phyloP scores from a whole-genome alignment of 2,329 filamentous ascomycete genomes.

The Ceratocystis alfenasii region DNA sequence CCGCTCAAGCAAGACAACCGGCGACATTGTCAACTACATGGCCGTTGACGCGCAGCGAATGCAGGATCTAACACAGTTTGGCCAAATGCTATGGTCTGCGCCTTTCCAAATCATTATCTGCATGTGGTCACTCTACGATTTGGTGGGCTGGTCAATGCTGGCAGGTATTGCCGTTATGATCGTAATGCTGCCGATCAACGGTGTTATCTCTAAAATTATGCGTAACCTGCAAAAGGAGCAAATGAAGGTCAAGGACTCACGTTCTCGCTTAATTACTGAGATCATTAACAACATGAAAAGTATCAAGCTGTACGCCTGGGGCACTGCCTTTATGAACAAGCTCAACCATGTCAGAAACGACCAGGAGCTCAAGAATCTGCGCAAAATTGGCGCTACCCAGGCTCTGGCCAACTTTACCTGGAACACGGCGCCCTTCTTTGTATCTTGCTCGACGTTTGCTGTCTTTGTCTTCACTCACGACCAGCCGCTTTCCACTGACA shows the following conservation, averaged over 20 bases:
- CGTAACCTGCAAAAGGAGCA: conserved; percentile 88
- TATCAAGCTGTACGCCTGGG: conserved; percentile 98
- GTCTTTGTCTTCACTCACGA: conserved; percentile 82
- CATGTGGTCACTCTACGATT: conserved; percentile 87
- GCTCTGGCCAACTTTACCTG: conserved; percentile 95
- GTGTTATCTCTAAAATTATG: conserved; percentile 82
- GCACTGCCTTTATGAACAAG: conserved; percentile 92
- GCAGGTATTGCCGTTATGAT: conserved; percentile 92
- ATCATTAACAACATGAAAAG: conserved; percentile 99
- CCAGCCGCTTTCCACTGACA: conserved; percentile 74
- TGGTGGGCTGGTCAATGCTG: conserved; percentile 93
- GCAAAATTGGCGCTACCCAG: conserved; percentile 90
- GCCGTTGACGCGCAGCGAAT: conserved; percentile 93
- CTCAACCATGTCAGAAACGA: conserved; percentile 94
- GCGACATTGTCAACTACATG: conserved; percentile 99
- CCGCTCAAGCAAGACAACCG: conserved; percentile 74
- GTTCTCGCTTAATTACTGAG: conserved; percentile 88
- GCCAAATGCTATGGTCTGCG: conserved; percentile 90
- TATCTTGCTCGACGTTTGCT: conserved; percentile 91
- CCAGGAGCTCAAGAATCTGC: conserved; percentile 82
- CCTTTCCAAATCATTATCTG: conserved; percentile 93
- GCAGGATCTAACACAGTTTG: conserved; percentile 89
- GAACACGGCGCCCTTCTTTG: conserved; percentile 93
- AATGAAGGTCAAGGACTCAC: conserved; percentile 98
- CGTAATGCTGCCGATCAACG: conserved; percentile 93